These are phyloP conservation scores for Drechslerella coelobrocha DNA, from an alignment of 2,329 filamentous ascomycete genomes.

Conservation along the genomic window DNA sequence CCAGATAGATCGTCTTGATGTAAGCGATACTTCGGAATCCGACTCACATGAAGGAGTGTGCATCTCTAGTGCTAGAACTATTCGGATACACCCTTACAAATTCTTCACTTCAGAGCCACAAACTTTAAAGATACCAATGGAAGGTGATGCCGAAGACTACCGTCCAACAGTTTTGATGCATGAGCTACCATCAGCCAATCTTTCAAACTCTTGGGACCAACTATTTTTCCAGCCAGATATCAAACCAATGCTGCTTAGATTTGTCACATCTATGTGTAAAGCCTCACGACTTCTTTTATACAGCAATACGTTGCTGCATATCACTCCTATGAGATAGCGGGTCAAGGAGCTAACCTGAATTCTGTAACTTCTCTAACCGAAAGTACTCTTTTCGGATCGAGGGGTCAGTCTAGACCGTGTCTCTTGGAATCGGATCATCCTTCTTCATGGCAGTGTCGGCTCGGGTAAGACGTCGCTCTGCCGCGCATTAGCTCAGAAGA, in stretches of 20 bases:
- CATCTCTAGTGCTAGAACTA: conserved; percentile 23
- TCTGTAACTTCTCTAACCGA: conserved; percentile 6
- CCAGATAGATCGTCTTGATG: conserved; percentile 22
- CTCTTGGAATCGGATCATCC: conserved; percentile 53
- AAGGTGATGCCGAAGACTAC: conserved; percentile 15
- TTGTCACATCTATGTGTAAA: conserved; percentile 54
- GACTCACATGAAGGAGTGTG: conserved; percentile 3
- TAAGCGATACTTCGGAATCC: conserved; percentile 26
- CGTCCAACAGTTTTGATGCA: conserved; percentile 34
- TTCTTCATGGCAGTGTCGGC: conserved; percentile 53
- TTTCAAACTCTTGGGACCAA: conserved; percentile 36
- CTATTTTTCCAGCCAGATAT: conserved; percentile 54
- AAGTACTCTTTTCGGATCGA: conserved; percentile 53
- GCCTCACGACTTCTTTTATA: not conserved
- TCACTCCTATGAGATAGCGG: conserved; percentile 4
- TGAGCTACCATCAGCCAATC: conserved; percentile 19
- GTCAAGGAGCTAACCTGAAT: conserved; percentile 8
- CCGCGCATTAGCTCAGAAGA: conserved; percentile 54
- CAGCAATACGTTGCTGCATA: not conserved
- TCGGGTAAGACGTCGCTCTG: conserved; percentile 54
- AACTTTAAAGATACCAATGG: conserved; percentile 33
- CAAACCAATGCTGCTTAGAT: conserved; percentile 52
- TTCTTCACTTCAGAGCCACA: conserved; percentile 31
- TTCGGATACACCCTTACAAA: conserved; percentile 44
- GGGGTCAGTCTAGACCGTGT: conserved; percentile 53